Evolutionary conservation across 140 eudicot genomes (phyloP).

Genomic region (Senecio squalidus): DNA sequence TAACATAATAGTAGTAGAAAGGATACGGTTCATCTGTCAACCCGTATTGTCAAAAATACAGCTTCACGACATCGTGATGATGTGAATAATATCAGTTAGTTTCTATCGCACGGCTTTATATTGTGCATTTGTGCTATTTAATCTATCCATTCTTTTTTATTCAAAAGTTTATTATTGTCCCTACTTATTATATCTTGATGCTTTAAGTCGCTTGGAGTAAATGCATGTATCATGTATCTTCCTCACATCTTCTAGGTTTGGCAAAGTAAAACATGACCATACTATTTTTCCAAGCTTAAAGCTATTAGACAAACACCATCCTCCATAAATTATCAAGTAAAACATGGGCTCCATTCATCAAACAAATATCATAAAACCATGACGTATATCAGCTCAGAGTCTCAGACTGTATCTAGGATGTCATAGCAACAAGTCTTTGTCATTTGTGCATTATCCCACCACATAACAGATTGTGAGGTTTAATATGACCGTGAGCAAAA

Average conservation of each 20-base stretch:
- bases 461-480: background rate
- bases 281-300: background rate
- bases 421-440: background rate
- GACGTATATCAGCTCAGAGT: background rate
- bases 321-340: background rate
- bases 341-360: background rate
- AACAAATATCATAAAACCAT: conserved; percentile 6
- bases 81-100: background rate
- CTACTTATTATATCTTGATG: no score
- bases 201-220: background rate
- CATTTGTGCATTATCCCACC: background rate
- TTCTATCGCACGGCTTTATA: background rate
- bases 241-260: background rate
- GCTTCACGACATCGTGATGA: background rate
- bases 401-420: background rate
- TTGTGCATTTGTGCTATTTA: no score
- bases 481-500: conserved; percentile 2
- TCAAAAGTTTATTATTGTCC: no score
- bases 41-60: background rate
- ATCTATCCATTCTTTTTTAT: no score
- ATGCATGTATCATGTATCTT: background rate
- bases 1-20: background rate
- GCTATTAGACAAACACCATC: background rate
- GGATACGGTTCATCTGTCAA: background rate
- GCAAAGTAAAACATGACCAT: background rate